phyloP scores from a whole-genome alignment of 805 yeast species.

The Nakazawaea wickerhamii region DNA sequence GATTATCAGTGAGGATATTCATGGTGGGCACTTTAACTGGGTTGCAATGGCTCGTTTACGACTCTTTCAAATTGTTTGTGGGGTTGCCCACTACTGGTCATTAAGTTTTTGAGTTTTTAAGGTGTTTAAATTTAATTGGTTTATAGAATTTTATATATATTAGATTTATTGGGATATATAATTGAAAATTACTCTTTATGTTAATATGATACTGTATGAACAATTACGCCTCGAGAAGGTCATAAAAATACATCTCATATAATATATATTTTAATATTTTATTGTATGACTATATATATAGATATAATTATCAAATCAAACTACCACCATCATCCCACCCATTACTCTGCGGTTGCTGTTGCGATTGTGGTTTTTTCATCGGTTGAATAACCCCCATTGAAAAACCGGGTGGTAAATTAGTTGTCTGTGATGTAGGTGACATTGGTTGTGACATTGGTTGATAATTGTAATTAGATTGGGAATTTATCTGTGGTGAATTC shows the following conservation, averaged over 20 bases:
- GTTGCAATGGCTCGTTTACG: conserved; percentile 13
- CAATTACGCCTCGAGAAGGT: too few relatives aligned
- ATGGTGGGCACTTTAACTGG: conserved; percentile 15
- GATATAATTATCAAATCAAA: conserved; percentile 12
- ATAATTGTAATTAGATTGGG: too few relatives aligned
- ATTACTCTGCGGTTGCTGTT: background rate
- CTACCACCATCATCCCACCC: conserved; percentile 4
- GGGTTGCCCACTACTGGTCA: conserved; percentile 14
- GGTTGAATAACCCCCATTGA: conserved; percentile 12
- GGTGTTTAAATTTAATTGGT: too few relatives aligned
- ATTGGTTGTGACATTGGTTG: background rate
- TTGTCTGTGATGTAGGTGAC: background rate
- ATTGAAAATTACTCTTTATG: too few relatives aligned
- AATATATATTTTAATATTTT: too few relatives aligned
- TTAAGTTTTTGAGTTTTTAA: too few relatives aligned
- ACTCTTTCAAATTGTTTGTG: conserved; percentile 10
- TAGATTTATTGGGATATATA: background rate
- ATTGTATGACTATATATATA: too few relatives aligned
- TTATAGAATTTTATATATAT: background rate
- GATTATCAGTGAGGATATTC: conserved; percentile 9
- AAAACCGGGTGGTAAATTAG: conserved; percentile 11
- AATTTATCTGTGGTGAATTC: too few relatives aligned
- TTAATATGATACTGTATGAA: too few relatives aligned
- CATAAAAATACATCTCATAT: too few relatives aligned
- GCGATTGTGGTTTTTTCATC: conserved; percentile 4